Conservation (phyloP, 2,329 filamentous ascomycete genomes). For the Byssoonygena ceratinophila region DNA sequence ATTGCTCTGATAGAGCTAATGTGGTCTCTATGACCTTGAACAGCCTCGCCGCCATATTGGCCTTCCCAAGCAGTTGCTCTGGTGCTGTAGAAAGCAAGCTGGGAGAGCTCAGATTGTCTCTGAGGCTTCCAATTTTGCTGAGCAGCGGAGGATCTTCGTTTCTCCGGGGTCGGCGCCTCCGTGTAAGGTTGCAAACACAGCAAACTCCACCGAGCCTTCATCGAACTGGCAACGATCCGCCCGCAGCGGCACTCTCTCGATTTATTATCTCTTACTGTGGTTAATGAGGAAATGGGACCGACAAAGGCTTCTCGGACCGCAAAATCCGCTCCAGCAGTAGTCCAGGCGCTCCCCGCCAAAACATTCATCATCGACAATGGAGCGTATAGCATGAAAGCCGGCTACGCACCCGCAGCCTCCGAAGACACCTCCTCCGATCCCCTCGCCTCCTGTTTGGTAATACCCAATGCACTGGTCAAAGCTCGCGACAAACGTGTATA, state of each 20-base stretch:
- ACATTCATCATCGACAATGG: constrained; percentile 93
- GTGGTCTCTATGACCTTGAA: constrained; percentile 26
- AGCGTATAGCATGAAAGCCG: constrained; percentile 81
- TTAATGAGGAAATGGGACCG: constrained; percentile 8
- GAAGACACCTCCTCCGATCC: constrained; percentile 33
- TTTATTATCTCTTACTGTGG: too few species aligned
- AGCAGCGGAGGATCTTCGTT: not conserved
- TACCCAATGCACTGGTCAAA: constrained; percentile 83
- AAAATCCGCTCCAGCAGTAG: constrained; percentile 45
- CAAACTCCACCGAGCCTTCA: not conserved
- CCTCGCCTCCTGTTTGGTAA: constrained; percentile 48
- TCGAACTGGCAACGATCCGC: not conserved
- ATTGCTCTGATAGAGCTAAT: constrained; percentile 31
- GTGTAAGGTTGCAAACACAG: constrained; percentile 4
- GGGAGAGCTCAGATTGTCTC: not conserved
- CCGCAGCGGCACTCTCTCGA: not conserved
- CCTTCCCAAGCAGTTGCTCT: not conserved
- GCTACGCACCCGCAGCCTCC: constrained; percentile 48
- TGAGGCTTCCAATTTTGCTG: too few species aligned
- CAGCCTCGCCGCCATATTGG: constrained; percentile 21
- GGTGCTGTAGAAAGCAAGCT: too few species aligned
- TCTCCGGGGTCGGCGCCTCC: not conserved
- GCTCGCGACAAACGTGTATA: constrained; percentile 70
- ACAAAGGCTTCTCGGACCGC: constrained; percentile 27
- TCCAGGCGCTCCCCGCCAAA: constrained; percentile 44